phyloP scores from a whole-genome alignment of 2,329 filamentous ascomycete genomes.

The Colletotrichum tofieldiae region DNA sequence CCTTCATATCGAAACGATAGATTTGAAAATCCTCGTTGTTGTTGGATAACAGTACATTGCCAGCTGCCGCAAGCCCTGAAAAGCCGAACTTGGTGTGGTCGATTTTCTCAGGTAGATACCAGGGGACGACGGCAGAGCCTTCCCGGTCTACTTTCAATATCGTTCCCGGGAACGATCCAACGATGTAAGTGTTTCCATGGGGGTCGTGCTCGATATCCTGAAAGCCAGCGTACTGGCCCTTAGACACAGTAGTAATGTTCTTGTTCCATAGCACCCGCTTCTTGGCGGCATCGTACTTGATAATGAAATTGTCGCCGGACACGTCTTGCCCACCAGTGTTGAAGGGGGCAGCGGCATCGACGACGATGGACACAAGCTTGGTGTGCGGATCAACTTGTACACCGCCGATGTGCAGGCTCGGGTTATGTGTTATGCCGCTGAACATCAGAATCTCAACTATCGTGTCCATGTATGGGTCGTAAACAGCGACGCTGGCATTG shows the following conservation, averaged over 20 bases:
- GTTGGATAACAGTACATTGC: slow-evolving; percentile 36
- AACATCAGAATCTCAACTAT: slow-evolving; percentile 42
- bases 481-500: slow-evolving; percentile 45
- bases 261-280: slow-evolving; percentile 43
- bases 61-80: slow-evolving; percentile 41
- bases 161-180: slow-evolving; percentile 44
- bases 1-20: slow-evolving; percentile 44
- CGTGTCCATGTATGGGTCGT: slow-evolving; percentile 43
- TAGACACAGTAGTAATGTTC: slow-evolving; percentile 43
- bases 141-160: slow-evolving; percentile 43
- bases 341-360: slow-evolving; percentile 44
- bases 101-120: slow-evolving; percentile 42
- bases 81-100: slow-evolving; percentile 42
- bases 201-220: slow-evolving; percentile 44
- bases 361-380: slow-evolving; percentile 42
- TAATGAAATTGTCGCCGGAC: slow-evolving; percentile 45
- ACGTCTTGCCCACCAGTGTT: slow-evolving; percentile 41
- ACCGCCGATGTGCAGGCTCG: slow-evolving; percentile 42
- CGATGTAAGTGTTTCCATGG: slow-evolving; percentile 44
- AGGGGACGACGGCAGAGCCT: slow-evolving; percentile 34
- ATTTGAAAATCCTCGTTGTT: slow-evolving; percentile 40
- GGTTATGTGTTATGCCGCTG: slow-evolving; percentile 41
- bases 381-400: slow-evolving; percentile 41
- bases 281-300: slow-evolving; percentile 43
- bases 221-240: slow-evolving; percentile 45